Percentiles rank a stretch among this genome's conserved stretches.
Conservation (phyloP, 306 rosid species). For the Phaseolus lunatus region DNA sequence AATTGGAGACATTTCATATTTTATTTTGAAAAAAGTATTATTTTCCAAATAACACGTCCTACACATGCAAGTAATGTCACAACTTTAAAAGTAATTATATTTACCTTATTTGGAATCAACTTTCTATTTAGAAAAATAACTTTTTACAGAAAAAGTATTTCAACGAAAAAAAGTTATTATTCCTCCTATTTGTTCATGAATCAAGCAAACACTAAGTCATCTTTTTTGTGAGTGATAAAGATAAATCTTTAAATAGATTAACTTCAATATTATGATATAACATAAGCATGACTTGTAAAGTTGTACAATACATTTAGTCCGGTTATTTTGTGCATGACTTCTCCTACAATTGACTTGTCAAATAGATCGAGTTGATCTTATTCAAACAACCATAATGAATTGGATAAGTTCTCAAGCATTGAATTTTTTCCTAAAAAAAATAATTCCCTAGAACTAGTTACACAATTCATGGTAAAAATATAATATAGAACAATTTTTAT, state of each 20-base stretch:
- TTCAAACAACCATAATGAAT: conserved; percentile 30
- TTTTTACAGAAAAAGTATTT: too few species aligned
- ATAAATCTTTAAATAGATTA: not conserved
- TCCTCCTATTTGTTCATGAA: not conserved
- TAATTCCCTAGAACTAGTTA: not conserved
- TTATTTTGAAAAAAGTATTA: too few species aligned
- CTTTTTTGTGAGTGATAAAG: not conserved
- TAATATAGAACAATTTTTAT: not conserved
- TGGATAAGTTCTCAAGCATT: conserved; percentile 22
- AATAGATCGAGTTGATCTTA: not conserved
- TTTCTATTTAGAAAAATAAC: too few species aligned
- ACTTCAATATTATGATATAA: not conserved
- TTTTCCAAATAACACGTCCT: too few species aligned
- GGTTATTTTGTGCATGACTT: too few species aligned
- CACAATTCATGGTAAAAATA: not conserved
- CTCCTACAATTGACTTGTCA: too few species aligned
- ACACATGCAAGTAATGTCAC: too few species aligned
- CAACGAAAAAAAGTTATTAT: not conserved
- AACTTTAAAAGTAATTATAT: too few species aligned
- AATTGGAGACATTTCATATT: too few species aligned
- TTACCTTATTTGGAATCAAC: too few species aligned
- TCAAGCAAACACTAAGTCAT: not conserved
- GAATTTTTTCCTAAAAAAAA: conserved; percentile 29
- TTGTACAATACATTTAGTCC: not conserved
- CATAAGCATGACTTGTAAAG: too few species aligned